Evolutionary conservation across 2,329 filamentous ascomycete species (phyloP).

Genomic region (Microdochium bolleyi): DNA sequence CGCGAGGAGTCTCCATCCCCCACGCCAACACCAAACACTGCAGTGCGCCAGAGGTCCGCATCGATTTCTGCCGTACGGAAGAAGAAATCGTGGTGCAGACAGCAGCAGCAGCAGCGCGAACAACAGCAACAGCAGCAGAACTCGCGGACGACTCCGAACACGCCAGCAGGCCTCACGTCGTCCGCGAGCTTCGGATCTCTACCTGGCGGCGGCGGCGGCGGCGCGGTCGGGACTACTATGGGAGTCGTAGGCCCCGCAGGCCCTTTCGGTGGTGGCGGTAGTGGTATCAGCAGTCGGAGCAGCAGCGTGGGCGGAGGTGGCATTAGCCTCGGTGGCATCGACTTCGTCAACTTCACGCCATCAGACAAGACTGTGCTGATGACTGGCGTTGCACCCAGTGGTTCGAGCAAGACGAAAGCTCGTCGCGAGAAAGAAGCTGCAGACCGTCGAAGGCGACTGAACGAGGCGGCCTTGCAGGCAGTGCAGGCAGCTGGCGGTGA

Average conservation of each 20-base stretch:
- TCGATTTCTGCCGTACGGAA: slow-evolving; percentile 26
- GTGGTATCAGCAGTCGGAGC: neutral
- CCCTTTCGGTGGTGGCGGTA: neutral
- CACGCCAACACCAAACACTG: slow-evolving; percentile 20
- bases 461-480: slow-evolving; percentile 60
- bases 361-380: slow-evolving; percentile 72
- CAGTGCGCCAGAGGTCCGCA: slow-evolving; percentile 24
- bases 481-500: slow-evolving; percentile 67
- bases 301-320: slow-evolving; percentile 4
- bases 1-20: slow-evolving; percentile 26
- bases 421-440: slow-evolving; percentile 78
- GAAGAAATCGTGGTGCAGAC: neutral
- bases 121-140: slow-evolving; percentile 4
- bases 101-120: slow-evolving; percentile 1
- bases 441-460: slow-evolving; percentile 64
- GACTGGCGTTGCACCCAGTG: slow-evolving; percentile 84
- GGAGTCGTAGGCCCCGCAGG: neutral
- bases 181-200: neutral
- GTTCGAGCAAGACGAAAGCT: slow-evolving; percentile 91
- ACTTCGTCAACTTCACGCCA: slow-evolving; percentile 88
- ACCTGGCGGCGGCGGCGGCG: neutral
- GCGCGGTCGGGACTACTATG: neutral
- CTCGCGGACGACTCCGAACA: neutral
- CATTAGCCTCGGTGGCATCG: slow-evolving; percentile 25
- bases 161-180: neutral